Evolutionary conservation across 1,284 basidiomycete species (phyloP), one percentile per base, ranked within the genome.

Genomic region (Apiotrichum sp.): DNA sequence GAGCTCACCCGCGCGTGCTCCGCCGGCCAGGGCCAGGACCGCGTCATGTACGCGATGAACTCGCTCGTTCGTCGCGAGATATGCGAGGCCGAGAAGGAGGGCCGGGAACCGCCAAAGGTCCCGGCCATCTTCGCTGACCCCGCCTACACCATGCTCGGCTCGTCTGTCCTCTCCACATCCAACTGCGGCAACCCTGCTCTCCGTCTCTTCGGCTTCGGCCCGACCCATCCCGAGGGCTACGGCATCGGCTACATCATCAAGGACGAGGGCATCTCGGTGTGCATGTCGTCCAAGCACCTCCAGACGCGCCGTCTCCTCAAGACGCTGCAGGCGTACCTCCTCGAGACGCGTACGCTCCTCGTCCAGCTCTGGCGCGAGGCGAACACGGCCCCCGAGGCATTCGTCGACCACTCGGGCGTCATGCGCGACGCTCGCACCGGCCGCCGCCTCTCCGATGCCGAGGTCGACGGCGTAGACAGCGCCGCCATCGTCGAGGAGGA

Each of bases 181-280:
- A 98, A 98, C 76, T 98, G 93, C 69, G 95, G 95, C 5, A 98
- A 98, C 73, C 92, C 93, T 0, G 92, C 92, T 0, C 77, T 98
- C 68, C 80, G 93, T 46, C 76, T 93, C 58, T 93, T 93, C 65
- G 91, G 91, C 5, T 96, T 95, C 66, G 92, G 90, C 0, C 89
- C 92, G 7, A 87, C 90, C 52, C 87, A 89, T 3, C 87, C 89
- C n/a, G 89, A 92, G 62, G 91, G 91, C 6, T 93, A 88, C 70
- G 91, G 91, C 2, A 87, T 93, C 62, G 90, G 73, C 11, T 98
- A 98, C 75, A 98, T 98, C 71, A 96, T 98, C 81, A 97, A 96
- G 77, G 93, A 95, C 62, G 86, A 93, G 62, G 87, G 86, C 3
- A 82, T 93, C 54, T 89, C 86, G n/a, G 79, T 93, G 83, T 91